phyloP scores from a whole-genome alignment of 352 stramenopile genomes.

The Phytophthora sp. region DNA sequence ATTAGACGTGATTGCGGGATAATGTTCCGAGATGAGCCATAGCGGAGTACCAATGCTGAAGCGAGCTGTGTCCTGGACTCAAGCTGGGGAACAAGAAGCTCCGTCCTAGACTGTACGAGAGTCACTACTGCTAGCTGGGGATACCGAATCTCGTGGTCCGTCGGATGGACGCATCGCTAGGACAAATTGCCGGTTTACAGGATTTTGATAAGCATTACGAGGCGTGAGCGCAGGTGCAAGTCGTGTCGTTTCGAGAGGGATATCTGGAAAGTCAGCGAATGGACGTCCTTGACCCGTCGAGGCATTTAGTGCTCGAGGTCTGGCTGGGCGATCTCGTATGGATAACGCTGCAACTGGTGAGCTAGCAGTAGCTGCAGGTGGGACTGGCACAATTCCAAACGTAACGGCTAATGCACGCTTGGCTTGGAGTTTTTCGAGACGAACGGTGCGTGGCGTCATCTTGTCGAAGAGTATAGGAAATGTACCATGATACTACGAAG shows the following conservation, averaged over 20 bases:
- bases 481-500: conserved; percentile 50
- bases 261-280: neutral
- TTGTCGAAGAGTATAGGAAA: conserved; percentile 54
- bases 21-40: too few species aligned
- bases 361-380: neutral
- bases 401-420: conserved; percentile 30
- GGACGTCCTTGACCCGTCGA: neutral
- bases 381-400: conserved; percentile 36
- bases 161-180: conserved; percentile 23
- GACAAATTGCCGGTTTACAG: conserved; percentile 46
- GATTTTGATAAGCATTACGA: conserved; percentile 53
- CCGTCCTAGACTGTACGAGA: too few species aligned
- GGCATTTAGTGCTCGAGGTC: neutral
- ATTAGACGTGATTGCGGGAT: too few species aligned
- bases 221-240: conserved; percentile 51
- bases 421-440: conserved; percentile 33
- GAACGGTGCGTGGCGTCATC: conserved; percentile 32
- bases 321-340: neutral
- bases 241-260: conserved; percentile 29
- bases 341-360: neutral
- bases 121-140: conserved; percentile 1
- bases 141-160: conserved; percentile 7
- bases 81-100: too few species aligned
- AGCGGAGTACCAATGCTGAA: too few species aligned
- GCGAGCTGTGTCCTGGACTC: too few species aligned